Evolutionary conservation across 75 land plant species (phyloP), one percentile per base, ranked within the genome.

Genomic region (Larix kaempferi): DNA sequence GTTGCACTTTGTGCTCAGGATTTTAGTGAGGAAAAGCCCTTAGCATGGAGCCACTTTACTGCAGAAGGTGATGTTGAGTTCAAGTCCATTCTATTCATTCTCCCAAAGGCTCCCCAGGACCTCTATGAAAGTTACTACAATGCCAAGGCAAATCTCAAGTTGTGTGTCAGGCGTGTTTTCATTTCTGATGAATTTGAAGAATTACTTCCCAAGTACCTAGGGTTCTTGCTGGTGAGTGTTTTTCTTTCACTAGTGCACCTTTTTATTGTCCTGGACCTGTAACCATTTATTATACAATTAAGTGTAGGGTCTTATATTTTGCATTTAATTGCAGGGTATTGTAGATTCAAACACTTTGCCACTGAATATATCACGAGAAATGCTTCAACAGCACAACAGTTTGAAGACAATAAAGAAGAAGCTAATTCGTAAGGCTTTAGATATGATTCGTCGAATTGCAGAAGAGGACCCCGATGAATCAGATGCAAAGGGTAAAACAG

Each of bases 61-160:
- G 99, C 98, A 29, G 99, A 97, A 88, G 99, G 99, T 54, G 99
- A 97, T 93, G 95, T 97, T 52, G 99, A 97, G 77, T 97, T 97
- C 88, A 97, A 97, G 80, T 93, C 95, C 63, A 77, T 97, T 74
- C 81, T 97, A 23, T 97, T 92, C 82, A 86, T 97, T 64, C 99
- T 98, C 44, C 98, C 99, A 10, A 92, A 88, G 84, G 98, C 98
- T 77, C 91, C 95, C 74, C 86, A 86, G 39, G 98, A 97, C 78
- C 82, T 97, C 16, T 97, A 95, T 75, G 99, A 97, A 74, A 97
- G 98, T 65, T 97, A 97, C 80, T 97, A 97, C 79, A 74, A 84
- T 79, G 88, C 87, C 71, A 91, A 93, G 61, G 80, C 98, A 35
- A 90, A 89, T 73, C 79, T 97, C 77, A 97, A 95, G 86, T 83